phyloP scores from a whole-genome alignment of 768 basidiomycete species.

The Tephrocybe rancida region DNA sequence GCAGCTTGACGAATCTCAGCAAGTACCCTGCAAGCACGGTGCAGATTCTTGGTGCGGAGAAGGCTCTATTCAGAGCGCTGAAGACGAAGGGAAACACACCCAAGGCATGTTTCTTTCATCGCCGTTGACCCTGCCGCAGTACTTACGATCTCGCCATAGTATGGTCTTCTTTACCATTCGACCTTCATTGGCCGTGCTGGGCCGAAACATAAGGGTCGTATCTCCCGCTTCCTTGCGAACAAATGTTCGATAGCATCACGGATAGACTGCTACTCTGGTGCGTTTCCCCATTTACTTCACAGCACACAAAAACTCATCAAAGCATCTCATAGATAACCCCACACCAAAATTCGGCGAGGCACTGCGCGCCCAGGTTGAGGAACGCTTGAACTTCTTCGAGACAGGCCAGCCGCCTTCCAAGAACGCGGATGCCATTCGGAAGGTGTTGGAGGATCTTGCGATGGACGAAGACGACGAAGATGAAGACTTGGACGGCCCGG shows the following conservation, averaged over 20 bases:
- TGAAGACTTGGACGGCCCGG: conserved; percentile 51
- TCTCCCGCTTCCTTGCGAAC: conserved; percentile 98
- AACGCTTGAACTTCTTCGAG: conserved; percentile 93
- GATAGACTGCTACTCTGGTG: conserved; percentile 93
- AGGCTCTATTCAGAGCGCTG: conserved; percentile 94
- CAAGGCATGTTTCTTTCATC: conserved; percentile 54
- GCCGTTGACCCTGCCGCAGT: neutral
- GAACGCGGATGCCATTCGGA: conserved; percentile 90
- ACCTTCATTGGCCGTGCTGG: conserved; percentile 95
- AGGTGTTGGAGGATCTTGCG: conserved; percentile 79
- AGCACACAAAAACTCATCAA: conserved; percentile 2
- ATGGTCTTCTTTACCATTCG: conserved; percentile 97
- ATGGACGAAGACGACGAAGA: conserved; percentile 53
- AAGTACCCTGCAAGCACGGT: conserved; percentile 99
- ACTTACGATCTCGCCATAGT: conserved; percentile 46
- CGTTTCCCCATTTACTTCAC: conserved; percentile 14
- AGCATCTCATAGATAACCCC: conserved; percentile 61
- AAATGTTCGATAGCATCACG: conserved; percentile 97
- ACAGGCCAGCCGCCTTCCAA: conserved; percentile 87
- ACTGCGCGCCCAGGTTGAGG: conserved; percentile 91
- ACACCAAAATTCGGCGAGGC: conserved; percentile 96
- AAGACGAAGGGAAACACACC: conserved; percentile 99
- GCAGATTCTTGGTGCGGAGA: conserved; percentile 97
- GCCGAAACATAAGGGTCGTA: conserved; percentile 94
- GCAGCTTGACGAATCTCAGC: conserved; percentile 93